Percentiles rank a stretch among this genome's conserved stretches.
These are phyloP conservation scores for Noccaea bulbosa DNA, from an alignment of 345 rosid genomes.

Conservation along the genomic window DNA sequence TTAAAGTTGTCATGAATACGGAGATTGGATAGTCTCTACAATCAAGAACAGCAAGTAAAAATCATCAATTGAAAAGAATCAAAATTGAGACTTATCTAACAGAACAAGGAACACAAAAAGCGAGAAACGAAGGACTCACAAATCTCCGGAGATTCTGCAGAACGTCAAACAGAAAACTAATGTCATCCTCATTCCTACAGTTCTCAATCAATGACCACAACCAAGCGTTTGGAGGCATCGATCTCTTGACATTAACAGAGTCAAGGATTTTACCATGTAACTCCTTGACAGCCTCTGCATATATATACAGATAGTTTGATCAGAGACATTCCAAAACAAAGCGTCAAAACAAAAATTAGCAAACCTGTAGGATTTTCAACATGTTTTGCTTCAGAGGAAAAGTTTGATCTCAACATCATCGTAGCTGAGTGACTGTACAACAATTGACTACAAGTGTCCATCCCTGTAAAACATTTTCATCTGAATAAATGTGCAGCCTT, in stretches of 20 bases:
- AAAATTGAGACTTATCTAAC: background rate
- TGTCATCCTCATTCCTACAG: slow-evolving; percentile 64
- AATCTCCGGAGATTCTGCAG: slow-evolving; percentile 73
- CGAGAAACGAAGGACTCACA: slow-evolving; percentile 55
- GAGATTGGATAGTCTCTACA: slow-evolving; percentile 86
- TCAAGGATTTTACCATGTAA: slow-evolving; percentile 62
- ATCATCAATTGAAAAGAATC: no score
- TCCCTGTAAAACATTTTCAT: slow-evolving; percentile 30
- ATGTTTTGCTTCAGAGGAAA: slow-evolving; percentile 49
- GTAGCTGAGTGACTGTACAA: background rate
- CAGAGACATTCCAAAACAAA: slow-evolving; percentile 7
- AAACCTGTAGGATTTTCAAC: slow-evolving; percentile 60
- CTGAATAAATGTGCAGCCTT: background rate
- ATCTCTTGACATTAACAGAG: slow-evolving; percentile 62
- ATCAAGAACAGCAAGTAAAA: slow-evolving; percentile 31
- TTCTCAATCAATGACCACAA: slow-evolving; percentile 78
- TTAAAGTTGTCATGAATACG: slow-evolving; percentile 82
- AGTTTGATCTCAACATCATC: slow-evolving; percentile 42
- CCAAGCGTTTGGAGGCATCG: slow-evolving; percentile 93
- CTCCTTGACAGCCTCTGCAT: slow-evolving; percentile 76
- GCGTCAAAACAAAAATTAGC: background rate
- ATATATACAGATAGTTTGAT: slow-evolving; percentile 25
- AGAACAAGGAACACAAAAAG: background rate
- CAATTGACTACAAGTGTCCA: slow-evolving; percentile 27
- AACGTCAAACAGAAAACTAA: slow-evolving; percentile 66